Evolutionary conservation across 352 stramenopile species (phyloP).

Genomic region (Lagenidium giganteum): DNA sequence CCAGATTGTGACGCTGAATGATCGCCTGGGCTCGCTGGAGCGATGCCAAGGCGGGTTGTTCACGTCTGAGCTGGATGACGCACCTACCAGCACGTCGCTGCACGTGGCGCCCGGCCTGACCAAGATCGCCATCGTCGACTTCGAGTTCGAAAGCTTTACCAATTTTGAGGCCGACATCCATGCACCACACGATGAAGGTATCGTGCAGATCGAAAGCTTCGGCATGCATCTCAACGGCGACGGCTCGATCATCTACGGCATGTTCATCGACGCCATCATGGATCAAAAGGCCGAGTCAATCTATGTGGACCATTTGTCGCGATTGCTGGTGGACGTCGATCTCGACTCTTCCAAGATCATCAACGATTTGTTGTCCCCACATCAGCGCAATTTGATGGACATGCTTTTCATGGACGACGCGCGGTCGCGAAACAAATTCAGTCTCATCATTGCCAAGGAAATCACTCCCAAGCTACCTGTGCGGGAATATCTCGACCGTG

Average conservation of each 20-base stretch:
- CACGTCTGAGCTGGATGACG: constrained; percentile 89
- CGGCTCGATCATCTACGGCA: constrained; percentile 82
- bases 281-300: constrained; percentile 96
- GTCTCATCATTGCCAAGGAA: constrained; percentile 95
- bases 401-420: constrained; percentile 96
- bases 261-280: constrained; percentile 96
- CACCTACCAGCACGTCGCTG: constrained; percentile 80
- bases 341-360: constrained; percentile 96
- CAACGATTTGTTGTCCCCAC: constrained; percentile 92
- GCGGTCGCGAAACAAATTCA: constrained; percentile 94
- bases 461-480: constrained; percentile 94
- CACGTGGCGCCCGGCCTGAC: constrained; percentile 88
- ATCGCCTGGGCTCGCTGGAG: constrained; percentile 94
- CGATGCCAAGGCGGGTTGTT: constrained; percentile 96
- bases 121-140: constrained; percentile 96
- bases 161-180: constrained; percentile 99
- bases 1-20: constrained; percentile 97
- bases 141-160: constrained; percentile 96
- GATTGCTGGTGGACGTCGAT: constrained; percentile 94
- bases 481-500: constrained; percentile 95
- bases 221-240: constrained; percentile 84
- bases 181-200: constrained; percentile 87
- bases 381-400: constrained; percentile 92
- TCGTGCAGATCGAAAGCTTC: constrained; percentile 98
- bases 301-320: constrained; percentile 95